Conservation (phyloP, 129 eudicot genomes). For the Saussurea involucrata region DNA sequence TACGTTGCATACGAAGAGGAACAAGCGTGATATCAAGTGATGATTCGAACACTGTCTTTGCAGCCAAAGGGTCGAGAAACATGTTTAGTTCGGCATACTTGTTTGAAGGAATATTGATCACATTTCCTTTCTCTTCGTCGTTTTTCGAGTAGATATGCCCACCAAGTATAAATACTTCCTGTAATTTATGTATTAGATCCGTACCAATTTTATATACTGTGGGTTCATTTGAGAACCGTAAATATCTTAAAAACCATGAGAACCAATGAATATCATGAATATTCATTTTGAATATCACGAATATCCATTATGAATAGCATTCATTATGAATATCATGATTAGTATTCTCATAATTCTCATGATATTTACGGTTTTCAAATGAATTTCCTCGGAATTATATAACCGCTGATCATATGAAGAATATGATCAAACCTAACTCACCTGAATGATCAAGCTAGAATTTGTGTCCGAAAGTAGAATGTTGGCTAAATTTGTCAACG, state of each 20-base stretch:
- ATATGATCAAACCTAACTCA: not conserved
- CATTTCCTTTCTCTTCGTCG: conserved; percentile 46
- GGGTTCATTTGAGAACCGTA: not conserved
- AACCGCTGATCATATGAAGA: not conserved
- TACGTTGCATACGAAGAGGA: conserved; percentile 54
- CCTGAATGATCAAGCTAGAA: conserved; percentile 56
- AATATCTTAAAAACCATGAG: not conserved
- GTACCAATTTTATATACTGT: not conserved
- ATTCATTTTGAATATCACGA: not conserved
- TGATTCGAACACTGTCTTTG: conserved; percentile 59
- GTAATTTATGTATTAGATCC: conserved; percentile 12
- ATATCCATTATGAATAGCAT: not conserved
- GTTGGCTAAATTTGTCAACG: conserved; percentile 72
- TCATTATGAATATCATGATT: not conserved
- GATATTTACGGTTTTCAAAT: not conserved
- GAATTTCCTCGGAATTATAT: not conserved
- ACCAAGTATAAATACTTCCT: conserved; percentile 76
- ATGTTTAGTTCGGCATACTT: conserved; percentile 68
- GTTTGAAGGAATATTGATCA: conserved; percentile 57
- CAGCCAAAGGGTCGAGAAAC: conserved; percentile 89
- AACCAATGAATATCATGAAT: not conserved
- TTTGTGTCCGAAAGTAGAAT: conserved; percentile 52
- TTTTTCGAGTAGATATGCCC: conserved; percentile 38
- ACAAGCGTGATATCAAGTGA: conserved; percentile 56
- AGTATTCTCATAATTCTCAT: not conserved